Base-by-base conservation (phyloP, 371 early-diverging fungal genomes). In the Haplosporangium sp. region DNA sequence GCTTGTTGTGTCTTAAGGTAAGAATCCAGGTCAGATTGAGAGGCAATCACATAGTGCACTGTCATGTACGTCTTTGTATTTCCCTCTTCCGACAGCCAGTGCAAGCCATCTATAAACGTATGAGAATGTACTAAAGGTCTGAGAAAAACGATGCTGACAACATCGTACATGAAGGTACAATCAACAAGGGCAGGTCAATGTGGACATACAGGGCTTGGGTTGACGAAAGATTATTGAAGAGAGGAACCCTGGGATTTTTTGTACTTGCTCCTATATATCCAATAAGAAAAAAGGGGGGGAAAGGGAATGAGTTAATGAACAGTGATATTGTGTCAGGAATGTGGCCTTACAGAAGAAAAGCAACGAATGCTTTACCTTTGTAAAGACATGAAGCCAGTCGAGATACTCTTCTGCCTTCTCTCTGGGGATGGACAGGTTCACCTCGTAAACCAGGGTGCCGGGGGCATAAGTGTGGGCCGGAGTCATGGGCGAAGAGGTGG, bases 41-140 rank as follows among this genome's bases (percentile, higher is more conserved):
- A 82, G 5, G 71, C 83, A 41, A 86, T 81, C 59, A 83, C 84
- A 57, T 86, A 86, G 71, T 86, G 86, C 2, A 86, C 84, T 3
- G 84, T 83, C 46, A 85, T 64, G 64, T 86, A 86, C 2, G 74
- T 76, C 81, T 86, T 86, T 40, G 63, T 43, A 53, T 81, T 81
- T 57, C 86, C 86, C 53, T 86, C 86, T 45, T 86, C 86, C 12
- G 80, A 80, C 42, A 86, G 50, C 86, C 86, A 86, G 58, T 84
- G 82, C 36, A 86, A 69, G 6, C 86, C 86, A 54, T 75, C 82
- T 74, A 82, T 8, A 41, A 12, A 37, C 12, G 20, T 14, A 51
- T 8, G 21, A 43, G 6, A 9, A 18, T 10, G 14, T 38, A 11
- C 6, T 13, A 8, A 55, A 29, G 16, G 45, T 14, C 42, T 37